phyloP scores from a whole-genome alignment of 2,329 filamentous ascomycete species.

The Fusarium staphyleae region DNA sequence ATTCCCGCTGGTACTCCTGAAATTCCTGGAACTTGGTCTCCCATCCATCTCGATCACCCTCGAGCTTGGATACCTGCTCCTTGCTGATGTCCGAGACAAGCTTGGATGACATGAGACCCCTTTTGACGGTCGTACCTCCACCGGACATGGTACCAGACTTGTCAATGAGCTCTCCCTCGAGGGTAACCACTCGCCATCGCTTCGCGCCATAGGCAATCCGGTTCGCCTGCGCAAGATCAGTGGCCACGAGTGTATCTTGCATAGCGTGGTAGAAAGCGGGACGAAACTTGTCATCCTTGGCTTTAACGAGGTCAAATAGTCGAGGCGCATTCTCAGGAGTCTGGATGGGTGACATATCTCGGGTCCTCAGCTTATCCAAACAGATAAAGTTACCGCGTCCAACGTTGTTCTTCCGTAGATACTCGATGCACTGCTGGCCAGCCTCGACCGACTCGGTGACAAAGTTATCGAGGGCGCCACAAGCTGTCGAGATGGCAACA shows the following conservation, averaged over 20 bases:
- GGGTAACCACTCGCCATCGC: constrained; percentile 94
- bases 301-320: constrained; percentile 89
- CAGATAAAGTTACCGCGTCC: constrained; percentile 97
- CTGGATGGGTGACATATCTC: constrained; percentile 79
- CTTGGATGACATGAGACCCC: constrained; percentile 96
- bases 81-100: constrained; percentile 85
- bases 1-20: constrained; percentile 81
- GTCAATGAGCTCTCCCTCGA: constrained; percentile 95
- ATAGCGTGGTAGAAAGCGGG: constrained; percentile 96
- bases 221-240: constrained; percentile 93
- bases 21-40: constrained; percentile 85
- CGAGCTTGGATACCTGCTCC: constrained; percentile 87
- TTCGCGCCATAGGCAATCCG: constrained; percentile 93
- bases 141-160: constrained; percentile 99
- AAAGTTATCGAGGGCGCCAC: constrained; percentile 89
- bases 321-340: constrained; percentile 93
- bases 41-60: constrained; percentile 82
- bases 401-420: constrained; percentile 95
- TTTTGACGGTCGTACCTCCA: constrained; percentile 88
- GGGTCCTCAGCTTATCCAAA: constrained; percentile 81
- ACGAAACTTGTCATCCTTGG: constrained; percentile 85
- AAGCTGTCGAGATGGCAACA: constrained; percentile 97
- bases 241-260: constrained; percentile 92
- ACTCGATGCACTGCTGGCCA: constrained; percentile 97
- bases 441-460: constrained; percentile 96